These are phyloP conservation scores for Bassia scoparia DNA, from an alignment of 148 eudicot species.

Conservation along the genomic window DNA sequence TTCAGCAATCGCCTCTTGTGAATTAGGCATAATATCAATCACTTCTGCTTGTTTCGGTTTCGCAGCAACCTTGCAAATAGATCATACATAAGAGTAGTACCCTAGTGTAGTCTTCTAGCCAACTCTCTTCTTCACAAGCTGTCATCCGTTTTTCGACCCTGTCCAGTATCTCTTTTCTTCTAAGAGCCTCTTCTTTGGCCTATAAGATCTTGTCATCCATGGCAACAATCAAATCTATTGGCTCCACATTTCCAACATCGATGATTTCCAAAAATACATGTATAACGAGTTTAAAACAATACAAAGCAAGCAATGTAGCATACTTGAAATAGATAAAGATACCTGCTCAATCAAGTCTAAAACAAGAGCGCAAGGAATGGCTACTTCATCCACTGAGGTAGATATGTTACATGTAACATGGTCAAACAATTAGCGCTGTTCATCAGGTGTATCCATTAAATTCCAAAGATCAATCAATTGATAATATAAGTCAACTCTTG, in stretches of 20 bases:
- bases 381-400: slow-evolving; percentile 83
- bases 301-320: neutral
- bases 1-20: too few species aligned
- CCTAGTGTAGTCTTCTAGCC: slow-evolving; percentile 99
- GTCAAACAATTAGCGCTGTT: slow-evolving; percentile 74
- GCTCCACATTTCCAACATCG: slow-evolving; percentile 92
- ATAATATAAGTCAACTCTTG: slow-evolving; percentile 82
- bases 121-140: slow-evolving; percentile 99
- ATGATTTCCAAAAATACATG: slow-evolving; percentile 43
- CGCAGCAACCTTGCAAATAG: neutral
- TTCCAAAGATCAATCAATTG: slow-evolving; percentile 94
- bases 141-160: slow-evolving; percentile 99
- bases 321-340: slow-evolving; percentile 13
- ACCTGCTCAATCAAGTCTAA: slow-evolving; percentile 92
- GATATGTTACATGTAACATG: slow-evolving; percentile 92
- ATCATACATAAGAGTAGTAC: slow-evolving; percentile 29
- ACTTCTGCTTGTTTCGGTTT: too few species aligned
- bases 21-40: too few species aligned
- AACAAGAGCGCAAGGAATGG: slow-evolving; percentile 82
- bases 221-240: slow-evolving; percentile 83
- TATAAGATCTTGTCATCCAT: slow-evolving; percentile 88
- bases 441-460: slow-evolving; percentile 82
- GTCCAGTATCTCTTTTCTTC: slow-evolving; percentile 94
- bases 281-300: neutral
- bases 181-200: slow-evolving; percentile 91